Conservation (phyloP, 768 basidiomycete species). For the Suillus luteus region DNA sequence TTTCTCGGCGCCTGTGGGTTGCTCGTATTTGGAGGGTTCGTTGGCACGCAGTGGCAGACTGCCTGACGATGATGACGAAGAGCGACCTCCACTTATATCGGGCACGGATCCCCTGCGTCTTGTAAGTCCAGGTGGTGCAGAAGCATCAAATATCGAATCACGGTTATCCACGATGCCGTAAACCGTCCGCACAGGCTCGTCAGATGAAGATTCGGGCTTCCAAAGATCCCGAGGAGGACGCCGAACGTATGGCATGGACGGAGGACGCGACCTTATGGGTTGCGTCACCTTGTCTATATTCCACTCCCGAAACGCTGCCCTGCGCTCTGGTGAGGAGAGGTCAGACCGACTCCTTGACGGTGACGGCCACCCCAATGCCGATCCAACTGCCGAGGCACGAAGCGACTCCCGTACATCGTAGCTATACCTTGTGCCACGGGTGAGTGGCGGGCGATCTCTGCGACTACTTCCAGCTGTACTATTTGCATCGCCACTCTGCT, state of each 20-base stretch:
- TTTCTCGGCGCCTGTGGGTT: conserved; percentile 36
- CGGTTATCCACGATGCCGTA: conserved; percentile 8
- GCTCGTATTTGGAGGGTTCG: conserved; percentile 24
- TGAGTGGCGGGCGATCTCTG: conserved; percentile 14
- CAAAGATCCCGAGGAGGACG: conserved; percentile 25
- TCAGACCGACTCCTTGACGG: conserved; percentile 4
- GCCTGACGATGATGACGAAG: conserved; percentile 28
- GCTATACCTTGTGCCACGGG: conserved; percentile 14
- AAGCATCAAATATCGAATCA: conserved; percentile 7
- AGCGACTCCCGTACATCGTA: conserved; percentile 11
- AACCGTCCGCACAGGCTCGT: conserved; percentile 9
- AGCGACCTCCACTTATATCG: conserved; percentile 12
- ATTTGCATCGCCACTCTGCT: background rate
- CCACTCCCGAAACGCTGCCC: conserved; percentile 15
- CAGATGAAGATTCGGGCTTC: conserved; percentile 16
- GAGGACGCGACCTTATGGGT: conserved; percentile 19
- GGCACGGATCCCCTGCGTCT: conserved; percentile 15
- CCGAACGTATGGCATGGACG: conserved; percentile 19
- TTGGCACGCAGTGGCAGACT: conserved; percentile 28
- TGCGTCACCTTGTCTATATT: conserved; percentile 23
- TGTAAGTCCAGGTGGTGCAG: conserved; percentile 23
- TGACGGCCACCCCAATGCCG: conserved; percentile 19
- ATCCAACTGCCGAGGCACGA: conserved; percentile 13
- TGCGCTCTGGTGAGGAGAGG: conserved; percentile 12
- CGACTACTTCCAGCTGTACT: conserved; percentile 10